phyloP scores from a whole-genome alignment of 495 filamentous ascomycete species.

The Podospora conica region DNA sequence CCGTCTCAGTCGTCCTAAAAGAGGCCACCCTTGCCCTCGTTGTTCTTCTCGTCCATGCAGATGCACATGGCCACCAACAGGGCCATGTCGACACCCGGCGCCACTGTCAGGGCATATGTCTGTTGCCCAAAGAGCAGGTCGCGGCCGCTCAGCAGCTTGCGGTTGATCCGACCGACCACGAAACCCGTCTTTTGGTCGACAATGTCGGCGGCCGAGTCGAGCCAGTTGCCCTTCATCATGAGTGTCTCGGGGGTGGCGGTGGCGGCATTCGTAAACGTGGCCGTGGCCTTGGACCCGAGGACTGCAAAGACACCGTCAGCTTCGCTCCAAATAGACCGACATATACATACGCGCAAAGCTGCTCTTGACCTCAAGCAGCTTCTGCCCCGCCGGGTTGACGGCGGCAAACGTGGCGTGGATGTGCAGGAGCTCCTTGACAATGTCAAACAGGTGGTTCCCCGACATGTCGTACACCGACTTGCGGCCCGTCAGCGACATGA shows the following conservation, averaged over 20 bases:
- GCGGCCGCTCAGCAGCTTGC: constrained; percentile 47
- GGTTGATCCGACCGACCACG: constrained; percentile 48
- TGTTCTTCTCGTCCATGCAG: constrained; percentile 56
- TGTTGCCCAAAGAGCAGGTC: constrained; percentile 52
- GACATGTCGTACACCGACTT: constrained; percentile 42
- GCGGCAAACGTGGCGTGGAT: constrained; percentile 45
- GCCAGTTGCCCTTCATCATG: constrained; percentile 39
- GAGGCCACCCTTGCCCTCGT: constrained; percentile 26
- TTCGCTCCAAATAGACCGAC: neutral
- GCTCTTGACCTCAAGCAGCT: constrained; percentile 47
- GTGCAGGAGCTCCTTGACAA: constrained; percentile 45
- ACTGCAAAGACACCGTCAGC: constrained; percentile 26
- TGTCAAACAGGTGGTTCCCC: constrained; percentile 47
- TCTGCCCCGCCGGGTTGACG: constrained; percentile 34
- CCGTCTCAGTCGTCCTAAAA: neutral
- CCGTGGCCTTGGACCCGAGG: constrained; percentile 40
- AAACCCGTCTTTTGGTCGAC: constrained; percentile 36
- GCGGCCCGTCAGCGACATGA: constrained; percentile 32
- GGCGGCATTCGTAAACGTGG: constrained; percentile 39
- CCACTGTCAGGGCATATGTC: constrained; percentile 54
- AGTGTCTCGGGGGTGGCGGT: constrained; percentile 33
- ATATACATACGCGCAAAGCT: constrained; percentile 39
- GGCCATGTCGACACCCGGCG: constrained; percentile 53
- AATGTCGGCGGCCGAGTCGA: constrained; percentile 45
- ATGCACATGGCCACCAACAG: constrained; percentile 56